Conservation (phyloP, 2,329 filamentous ascomycete species). For the Monosporascus ibericus region DNA sequence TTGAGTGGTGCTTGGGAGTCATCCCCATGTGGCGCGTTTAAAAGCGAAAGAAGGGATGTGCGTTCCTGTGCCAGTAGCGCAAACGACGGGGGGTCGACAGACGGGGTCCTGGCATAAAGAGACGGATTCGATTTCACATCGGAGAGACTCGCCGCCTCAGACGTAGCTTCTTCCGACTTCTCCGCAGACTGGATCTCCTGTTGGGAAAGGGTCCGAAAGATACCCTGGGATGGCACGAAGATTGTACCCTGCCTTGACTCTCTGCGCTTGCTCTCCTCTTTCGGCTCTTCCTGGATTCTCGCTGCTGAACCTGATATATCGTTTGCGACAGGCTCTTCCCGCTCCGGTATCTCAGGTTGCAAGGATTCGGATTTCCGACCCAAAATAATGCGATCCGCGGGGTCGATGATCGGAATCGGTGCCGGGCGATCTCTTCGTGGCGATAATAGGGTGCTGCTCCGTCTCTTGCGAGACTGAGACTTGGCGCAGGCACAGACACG, state of each 20-base stretch:
- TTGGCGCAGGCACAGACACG: slow-evolving; percentile 58
- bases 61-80: slow-evolving; percentile 48
- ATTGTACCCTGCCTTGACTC: slow-evolving; percentile 45
- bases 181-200: slow-evolving; percentile 36
- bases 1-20: slow-evolving; percentile 29
- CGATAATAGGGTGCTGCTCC: slow-evolving; percentile 20
- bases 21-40: slow-evolving; percentile 47
- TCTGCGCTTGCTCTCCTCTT: slow-evolving; percentile 14
- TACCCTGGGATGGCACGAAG: slow-evolving; percentile 57
- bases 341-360: slow-evolving; percentile 24
- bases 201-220: slow-evolving; percentile 55
- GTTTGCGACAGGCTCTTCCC: slow-evolving; percentile 7
- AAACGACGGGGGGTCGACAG: slow-evolving; percentile 55
- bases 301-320: slow-evolving; percentile 12
- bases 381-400: slow-evolving; percentile 37
- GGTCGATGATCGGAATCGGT: slow-evolving; percentile 31
- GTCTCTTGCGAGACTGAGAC: slow-evolving; percentile 22
- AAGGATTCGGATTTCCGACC: slow-evolving; percentile 24
- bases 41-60: slow-evolving; percentile 54
- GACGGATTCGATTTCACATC: slow-evolving; percentile 26
- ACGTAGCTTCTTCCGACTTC: slow-evolving; percentile 27
- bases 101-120: slow-evolving; percentile 53
- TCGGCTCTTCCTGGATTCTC: slow-evolving; percentile 13
- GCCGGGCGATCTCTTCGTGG: slow-evolving; percentile 30
- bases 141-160: not conserved